Evolutionary conservation across 179 eudicot species (phyloP).

Genomic region (Nepenthes alata): DNA sequence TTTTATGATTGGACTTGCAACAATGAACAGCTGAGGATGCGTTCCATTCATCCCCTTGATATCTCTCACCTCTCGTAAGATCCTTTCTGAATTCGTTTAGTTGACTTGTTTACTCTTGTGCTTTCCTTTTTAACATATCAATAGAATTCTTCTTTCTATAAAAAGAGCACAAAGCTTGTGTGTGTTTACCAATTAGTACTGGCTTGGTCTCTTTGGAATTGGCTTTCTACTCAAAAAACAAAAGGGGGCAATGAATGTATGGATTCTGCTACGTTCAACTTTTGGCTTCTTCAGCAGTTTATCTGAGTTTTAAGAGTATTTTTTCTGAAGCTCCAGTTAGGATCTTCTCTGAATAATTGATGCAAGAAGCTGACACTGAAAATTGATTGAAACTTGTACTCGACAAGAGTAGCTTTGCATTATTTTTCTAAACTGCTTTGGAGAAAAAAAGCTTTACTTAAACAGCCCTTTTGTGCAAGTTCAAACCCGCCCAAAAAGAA

Average conservation of each 20-base stretch:
- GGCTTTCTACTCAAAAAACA: background rate
- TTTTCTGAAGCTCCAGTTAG: background rate
- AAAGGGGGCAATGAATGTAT: too few relatives aligned
- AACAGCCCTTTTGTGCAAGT: too few relatives aligned
- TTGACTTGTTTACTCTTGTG: background rate
- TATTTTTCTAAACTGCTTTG: too few relatives aligned
- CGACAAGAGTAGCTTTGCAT: too few relatives aligned
- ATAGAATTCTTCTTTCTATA: too few relatives aligned
- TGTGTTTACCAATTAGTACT: background rate
- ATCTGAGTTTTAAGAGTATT: background rate
- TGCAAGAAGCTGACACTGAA: too few relatives aligned
- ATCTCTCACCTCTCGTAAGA: conserved; percentile 72
- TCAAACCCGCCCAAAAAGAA: too few relatives aligned
- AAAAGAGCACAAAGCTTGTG: background rate
- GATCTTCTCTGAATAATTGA: background rate
- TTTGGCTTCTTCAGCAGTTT: background rate
- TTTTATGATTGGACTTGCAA: conserved; percentile 77
- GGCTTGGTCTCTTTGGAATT: background rate
- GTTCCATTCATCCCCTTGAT: conserved; percentile 79
- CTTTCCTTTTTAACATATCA: background rate
- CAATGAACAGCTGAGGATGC: conserved; percentile 59
- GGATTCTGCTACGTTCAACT: background rate
- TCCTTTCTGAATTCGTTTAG: background rate
- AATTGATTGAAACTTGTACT: too few relatives aligned
- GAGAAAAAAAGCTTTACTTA: too few relatives aligned